These are phyloP conservation scores for Alternaria tenuissima DNA, from an alignment of 2,329 filamentous ascomycete species.

Conservation along the genomic window DNA sequence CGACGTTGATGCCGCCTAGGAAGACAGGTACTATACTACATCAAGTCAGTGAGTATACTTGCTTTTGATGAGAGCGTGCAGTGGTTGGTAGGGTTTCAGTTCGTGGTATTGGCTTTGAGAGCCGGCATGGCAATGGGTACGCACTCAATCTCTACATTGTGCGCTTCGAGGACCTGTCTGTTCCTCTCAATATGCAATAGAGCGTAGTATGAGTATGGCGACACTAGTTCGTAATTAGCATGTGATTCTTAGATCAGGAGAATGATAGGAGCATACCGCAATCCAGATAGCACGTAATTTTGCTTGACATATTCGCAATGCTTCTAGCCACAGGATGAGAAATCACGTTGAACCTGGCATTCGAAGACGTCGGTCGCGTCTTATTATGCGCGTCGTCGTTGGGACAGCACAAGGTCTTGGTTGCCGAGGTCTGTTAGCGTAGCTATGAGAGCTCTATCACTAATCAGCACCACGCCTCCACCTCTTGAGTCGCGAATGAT, in stretches of 20 bases:
- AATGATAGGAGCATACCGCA: conserved; percentile 61
- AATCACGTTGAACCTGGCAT: conserved; percentile 10
- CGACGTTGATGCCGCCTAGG: conserved; percentile 60
- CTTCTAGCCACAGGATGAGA: conserved; percentile 17
- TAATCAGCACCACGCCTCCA: conserved; percentile 26
- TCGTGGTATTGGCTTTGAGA: neutral
- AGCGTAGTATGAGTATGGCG: conserved; percentile 63
- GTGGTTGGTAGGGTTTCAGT: conserved; percentile 2
- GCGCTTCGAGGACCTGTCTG: conserved; percentile 61
- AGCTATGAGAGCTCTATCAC: conserved; percentile 19
- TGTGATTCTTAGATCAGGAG: neutral
- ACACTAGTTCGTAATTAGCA: conserved; percentile 60
- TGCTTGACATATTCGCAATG: conserved; percentile 61
- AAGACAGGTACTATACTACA: conserved; percentile 75
- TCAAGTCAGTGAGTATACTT: conserved; percentile 16
- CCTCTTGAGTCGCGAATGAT: conserved; percentile 5
- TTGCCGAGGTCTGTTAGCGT: conserved; percentile 34
- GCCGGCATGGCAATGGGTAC: conserved; percentile 35
- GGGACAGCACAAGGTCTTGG: conserved; percentile 21
- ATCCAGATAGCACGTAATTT: conserved; percentile 73
- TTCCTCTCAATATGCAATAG: conserved; percentile 67
- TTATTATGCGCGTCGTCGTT: conserved; percentile 16
- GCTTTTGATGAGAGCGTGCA: neutral
- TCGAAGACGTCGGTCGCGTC: neutral
- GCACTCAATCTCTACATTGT: conserved; percentile 73